Evolutionary conservation across 2,329 filamentous ascomycete genomes (phyloP).

Genomic region (Parastagonospora avenae): DNA sequence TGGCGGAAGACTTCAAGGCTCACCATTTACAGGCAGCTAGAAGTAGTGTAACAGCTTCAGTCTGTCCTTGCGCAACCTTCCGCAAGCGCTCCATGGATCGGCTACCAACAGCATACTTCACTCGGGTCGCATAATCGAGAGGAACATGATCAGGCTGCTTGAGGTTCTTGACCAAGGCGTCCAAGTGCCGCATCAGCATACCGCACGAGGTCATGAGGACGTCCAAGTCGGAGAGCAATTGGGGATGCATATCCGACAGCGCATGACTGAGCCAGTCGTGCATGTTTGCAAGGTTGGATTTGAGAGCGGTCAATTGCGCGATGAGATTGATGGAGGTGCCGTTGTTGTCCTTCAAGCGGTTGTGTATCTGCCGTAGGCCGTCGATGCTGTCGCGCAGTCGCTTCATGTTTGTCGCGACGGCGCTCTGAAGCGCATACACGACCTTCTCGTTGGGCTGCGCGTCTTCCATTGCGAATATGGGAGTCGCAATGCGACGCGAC

Average conservation of each 20-base stretch:
- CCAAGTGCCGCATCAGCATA: slow-evolving; percentile 36
- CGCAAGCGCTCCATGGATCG: slow-evolving; percentile 40
- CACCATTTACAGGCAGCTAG: slow-evolving; percentile 41
- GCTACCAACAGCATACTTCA: slow-evolving; percentile 38
- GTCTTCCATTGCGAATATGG: slow-evolving; percentile 28
- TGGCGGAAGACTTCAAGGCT: slow-evolving; percentile 1
- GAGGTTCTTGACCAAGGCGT: slow-evolving; percentile 30
- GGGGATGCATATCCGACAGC: slow-evolving; percentile 41
- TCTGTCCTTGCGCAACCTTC: slow-evolving; percentile 39
- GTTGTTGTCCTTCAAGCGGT: slow-evolving; percentile 39
- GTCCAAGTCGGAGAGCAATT: slow-evolving; percentile 41
- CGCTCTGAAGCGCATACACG: slow-evolving; percentile 34
- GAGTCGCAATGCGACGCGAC: slow-evolving; percentile 11
- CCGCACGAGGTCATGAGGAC: slow-evolving; percentile 40
- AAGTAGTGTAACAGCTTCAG: slow-evolving; percentile 38
- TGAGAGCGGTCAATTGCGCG: slow-evolving; percentile 41
- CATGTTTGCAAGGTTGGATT: slow-evolving; percentile 41
- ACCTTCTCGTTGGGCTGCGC: slow-evolving; percentile 34
- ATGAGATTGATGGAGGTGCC: slow-evolving; percentile 43
- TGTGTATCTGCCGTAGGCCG: slow-evolving; percentile 41
- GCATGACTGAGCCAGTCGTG: slow-evolving; percentile 43
- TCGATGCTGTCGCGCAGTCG: slow-evolving; percentile 40
- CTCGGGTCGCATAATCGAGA: slow-evolving; percentile 38
- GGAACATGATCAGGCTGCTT: slow-evolving; percentile 38
- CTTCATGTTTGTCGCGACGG: slow-evolving; percentile 36